Conservation (phyloP, 305 asterid species). For the Lippia alba region DNA sequence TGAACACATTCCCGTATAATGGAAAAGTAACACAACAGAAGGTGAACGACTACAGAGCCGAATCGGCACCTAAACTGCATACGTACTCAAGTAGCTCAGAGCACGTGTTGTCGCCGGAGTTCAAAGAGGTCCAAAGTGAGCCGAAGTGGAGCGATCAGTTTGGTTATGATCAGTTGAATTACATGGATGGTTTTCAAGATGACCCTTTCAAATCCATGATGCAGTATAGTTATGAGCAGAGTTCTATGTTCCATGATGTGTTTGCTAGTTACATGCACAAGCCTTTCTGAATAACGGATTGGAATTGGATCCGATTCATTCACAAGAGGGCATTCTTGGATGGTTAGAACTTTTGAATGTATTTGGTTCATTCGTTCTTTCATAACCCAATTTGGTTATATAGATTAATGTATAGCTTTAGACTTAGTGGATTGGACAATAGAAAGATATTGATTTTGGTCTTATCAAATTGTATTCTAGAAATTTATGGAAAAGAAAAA, state of each 20-base stretch:
- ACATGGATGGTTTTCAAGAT: slow-evolving; percentile 39
- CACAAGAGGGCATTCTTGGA: too few relatives aligned
- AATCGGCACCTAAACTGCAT: slow-evolving; percentile 34
- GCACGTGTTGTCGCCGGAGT: slow-evolving; percentile 33
- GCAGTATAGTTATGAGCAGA: slow-evolving; percentile 35
- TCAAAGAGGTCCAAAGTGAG: slow-evolving; percentile 45
- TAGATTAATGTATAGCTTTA: too few relatives aligned
- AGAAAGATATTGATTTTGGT: too few relatives aligned
- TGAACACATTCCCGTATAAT: slow-evolving; percentile 1
- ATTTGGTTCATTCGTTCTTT: too few relatives aligned
- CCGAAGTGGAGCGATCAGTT: slow-evolving; percentile 30
- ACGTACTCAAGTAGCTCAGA: slow-evolving; percentile 44
- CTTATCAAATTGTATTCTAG: too few relatives aligned
- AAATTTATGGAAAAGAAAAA: too few relatives aligned
- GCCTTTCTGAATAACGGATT: slow-evolving; percentile 22
- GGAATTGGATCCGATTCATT: too few relatives aligned
- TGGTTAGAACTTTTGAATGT: too few relatives aligned
- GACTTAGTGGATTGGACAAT: too few relatives aligned
- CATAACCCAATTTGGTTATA: too few relatives aligned
- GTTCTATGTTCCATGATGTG: slow-evolving; percentile 39
- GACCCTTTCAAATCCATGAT: slow-evolving; percentile 33
- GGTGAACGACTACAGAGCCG: slow-evolving; percentile 10
- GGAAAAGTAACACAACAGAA: too few relatives aligned
- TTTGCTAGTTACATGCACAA: slow-evolving; percentile 32
- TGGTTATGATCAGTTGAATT: slow-evolving; percentile 35